These are phyloP conservation scores for Betula pendula DNA, from an alignment of 306 rosid genomes.

Conservation along the genomic window DNA sequence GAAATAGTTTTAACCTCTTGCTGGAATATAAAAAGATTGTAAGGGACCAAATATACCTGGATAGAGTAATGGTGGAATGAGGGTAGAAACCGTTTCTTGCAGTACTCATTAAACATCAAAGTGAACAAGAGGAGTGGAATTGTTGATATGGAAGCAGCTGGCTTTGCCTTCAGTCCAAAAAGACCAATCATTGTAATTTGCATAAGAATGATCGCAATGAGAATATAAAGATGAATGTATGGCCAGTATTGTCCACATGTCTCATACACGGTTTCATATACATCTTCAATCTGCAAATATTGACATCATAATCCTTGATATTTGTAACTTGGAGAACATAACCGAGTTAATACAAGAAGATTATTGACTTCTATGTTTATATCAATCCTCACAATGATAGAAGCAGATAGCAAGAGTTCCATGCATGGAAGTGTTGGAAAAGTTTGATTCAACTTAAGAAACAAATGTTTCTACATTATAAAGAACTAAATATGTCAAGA, in stretches of 20 bases:
- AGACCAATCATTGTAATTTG: slow-evolving; percentile 95
- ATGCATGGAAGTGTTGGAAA: not conserved
- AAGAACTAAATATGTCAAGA: not conserved
- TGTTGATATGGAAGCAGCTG: slow-evolving; percentile 80
- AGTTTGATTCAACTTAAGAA: not conserved
- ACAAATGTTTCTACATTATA: not conserved
- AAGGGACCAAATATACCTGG: slow-evolving; percentile 47
- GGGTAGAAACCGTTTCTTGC: slow-evolving; percentile 94
- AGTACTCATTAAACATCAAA: slow-evolving; percentile 73
- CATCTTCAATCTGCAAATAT: slow-evolving; percentile 74
- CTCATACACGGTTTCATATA: slow-evolving; percentile 72
- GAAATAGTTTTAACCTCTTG: not conserved
- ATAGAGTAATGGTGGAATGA: slow-evolving; percentile 56
- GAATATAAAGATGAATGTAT: slow-evolving; percentile 71
- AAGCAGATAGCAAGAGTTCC: not conserved
- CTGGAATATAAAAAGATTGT: not conserved
- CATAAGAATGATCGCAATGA: slow-evolving; percentile 74
- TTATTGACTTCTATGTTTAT: not conserved
- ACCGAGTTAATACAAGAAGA: not conserved
- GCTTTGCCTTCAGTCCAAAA: slow-evolving; percentile 76
- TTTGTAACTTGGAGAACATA: not conserved
- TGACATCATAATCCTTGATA: slow-evolving; percentile 4
- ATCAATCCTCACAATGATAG: not conserved
- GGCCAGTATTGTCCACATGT: slow-evolving; percentile 94
- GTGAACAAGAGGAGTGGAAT: slow-evolving; percentile 70